These are phyloP conservation scores for Podaxis sp. DNA, from an alignment of 768 basidiomycete species.

Conservation along the genomic window DNA sequence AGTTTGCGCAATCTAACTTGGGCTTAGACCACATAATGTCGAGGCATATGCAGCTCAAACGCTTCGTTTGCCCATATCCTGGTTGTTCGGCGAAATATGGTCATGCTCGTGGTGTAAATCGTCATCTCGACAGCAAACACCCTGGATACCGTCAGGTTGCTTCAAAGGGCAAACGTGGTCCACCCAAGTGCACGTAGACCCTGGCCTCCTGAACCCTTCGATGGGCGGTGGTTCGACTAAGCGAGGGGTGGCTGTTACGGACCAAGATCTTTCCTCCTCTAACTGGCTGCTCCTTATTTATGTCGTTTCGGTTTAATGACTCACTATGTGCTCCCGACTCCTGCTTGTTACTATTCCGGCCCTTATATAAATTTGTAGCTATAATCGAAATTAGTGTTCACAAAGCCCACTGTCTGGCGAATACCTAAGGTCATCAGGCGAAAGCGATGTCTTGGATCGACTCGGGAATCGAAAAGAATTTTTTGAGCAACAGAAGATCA, in stretches of 20 bases:
- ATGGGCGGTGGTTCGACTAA: neutral
- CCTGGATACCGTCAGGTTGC: constrained; percentile 3
- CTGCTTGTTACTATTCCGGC: neutral
- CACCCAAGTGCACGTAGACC: constrained; percentile 1
- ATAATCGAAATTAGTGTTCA: neutral
- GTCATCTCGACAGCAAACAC: constrained; percentile 13
- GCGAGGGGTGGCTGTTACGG: neutral
- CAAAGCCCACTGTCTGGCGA: neutral
- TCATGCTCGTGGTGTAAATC: constrained; percentile 11
- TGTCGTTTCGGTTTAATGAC: neutral
- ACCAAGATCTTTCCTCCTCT: neutral
- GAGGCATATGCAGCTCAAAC: constrained; percentile 8
- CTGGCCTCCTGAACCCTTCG: neutral
- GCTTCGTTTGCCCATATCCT: constrained; percentile 1
- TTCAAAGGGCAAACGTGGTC: constrained; percentile 2
- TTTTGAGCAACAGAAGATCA: neutral
- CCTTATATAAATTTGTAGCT: neutral
- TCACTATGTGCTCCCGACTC: neutral
- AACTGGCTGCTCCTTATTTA: neutral
- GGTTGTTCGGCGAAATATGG: constrained; percentile 9
- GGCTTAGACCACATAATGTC: constrained; percentile 6
- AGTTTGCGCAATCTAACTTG: neutral
- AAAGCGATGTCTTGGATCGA: neutral
- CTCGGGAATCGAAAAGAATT: constrained; percentile 6
- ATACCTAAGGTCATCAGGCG: neutral